Percentiles rank a stretch among this genome's conserved stretches.
Evolutionary conservation across 2,329 filamentous ascomycete species (phyloP).

Genomic region (Talaromyces marneffei): DNA sequence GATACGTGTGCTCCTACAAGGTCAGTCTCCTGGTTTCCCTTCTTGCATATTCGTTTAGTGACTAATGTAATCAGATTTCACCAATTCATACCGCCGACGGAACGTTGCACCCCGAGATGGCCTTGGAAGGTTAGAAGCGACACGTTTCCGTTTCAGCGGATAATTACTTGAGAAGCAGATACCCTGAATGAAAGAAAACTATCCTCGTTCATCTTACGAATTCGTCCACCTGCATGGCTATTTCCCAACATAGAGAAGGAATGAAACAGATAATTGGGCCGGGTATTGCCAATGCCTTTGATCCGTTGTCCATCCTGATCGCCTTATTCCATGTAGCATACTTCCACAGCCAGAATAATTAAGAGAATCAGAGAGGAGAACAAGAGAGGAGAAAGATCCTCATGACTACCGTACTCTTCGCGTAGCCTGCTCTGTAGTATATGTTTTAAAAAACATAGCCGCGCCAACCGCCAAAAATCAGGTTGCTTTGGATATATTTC

Average conservation of each 20-base stretch:
- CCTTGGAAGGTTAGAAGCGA: conserved; percentile 77
- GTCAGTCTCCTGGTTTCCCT: conserved; percentile 21
- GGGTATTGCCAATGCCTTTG: background rate
- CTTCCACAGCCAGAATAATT: background rate
- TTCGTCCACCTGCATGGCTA: background rate
- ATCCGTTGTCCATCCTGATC: background rate
- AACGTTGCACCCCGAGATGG: conserved; percentile 95
- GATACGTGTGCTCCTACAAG: conserved; percentile 75
- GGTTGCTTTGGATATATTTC: background rate
- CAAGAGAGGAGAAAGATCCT: background rate
- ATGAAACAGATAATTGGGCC: background rate
- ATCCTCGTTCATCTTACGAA: background rate
- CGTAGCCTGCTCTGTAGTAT: background rate
- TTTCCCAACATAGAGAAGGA: background rate
- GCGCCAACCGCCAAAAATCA: background rate
- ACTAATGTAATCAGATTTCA: conserved; percentile 61
- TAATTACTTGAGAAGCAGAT: conserved; percentile 26
- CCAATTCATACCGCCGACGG: conserved; percentile 83
- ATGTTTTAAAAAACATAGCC: background rate
- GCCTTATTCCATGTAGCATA: background rate
- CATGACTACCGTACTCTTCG: background rate
- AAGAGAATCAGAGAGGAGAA: background rate
- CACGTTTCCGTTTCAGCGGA: conserved; percentile 73
- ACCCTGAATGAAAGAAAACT: conserved; percentile 6
- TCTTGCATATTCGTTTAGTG: background rate